Evolutionary conservation across 108 stramenopile genomes (phyloP).

Genomic region (Fragilaria crotonensis): DNA sequence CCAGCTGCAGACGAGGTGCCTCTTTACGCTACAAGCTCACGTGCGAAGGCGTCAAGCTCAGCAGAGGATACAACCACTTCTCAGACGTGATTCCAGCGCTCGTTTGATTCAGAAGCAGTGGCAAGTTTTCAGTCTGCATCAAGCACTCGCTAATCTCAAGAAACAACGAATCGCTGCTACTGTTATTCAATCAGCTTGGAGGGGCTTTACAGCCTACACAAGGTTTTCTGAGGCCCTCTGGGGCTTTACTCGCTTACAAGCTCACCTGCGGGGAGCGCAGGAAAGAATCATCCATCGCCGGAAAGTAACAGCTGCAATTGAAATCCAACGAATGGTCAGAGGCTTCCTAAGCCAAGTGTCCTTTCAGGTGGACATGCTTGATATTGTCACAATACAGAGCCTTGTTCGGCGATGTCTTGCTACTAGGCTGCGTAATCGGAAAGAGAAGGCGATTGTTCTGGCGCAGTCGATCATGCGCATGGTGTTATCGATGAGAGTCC

Average conservation of each 20-base stretch:
- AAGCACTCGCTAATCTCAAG: slow-evolving; percentile 1
- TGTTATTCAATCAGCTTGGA: slow-evolving; percentile 29
- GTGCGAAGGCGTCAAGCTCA: not conserved
- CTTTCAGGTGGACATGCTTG: slow-evolving; percentile 30
- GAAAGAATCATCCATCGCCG: slow-evolving; percentile 8
- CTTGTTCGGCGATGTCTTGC: slow-evolving; percentile 29
- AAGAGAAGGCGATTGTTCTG: not conserved
- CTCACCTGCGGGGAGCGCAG: slow-evolving; percentile 13
- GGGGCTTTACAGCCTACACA: slow-evolving; percentile 8
- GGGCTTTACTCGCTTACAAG: slow-evolving; percentile 19
- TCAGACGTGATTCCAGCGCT: slow-evolving; percentile 17
- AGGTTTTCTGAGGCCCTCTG: slow-evolving; percentile 4
- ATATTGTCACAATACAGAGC: slow-evolving; percentile 41
- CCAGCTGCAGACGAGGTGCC: not conserved
- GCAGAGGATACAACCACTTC: not conserved
- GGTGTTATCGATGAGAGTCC: not conserved
- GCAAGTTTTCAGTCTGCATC: slow-evolving; percentile 43
- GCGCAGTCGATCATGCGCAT: not conserved
- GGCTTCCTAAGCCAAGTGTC: slow-evolving; percentile 33
- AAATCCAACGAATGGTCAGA: slow-evolving; percentile 34
- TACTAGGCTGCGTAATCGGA: not conserved
- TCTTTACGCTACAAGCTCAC: not conserved
- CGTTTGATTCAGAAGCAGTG: slow-evolving; percentile 49
- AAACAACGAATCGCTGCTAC: slow-evolving; percentile 13
- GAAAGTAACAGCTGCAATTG: slow-evolving; percentile 12